phyloP scores from a whole-genome alignment of 106 monocot species.

The Amphibolis antarctica region DNA sequence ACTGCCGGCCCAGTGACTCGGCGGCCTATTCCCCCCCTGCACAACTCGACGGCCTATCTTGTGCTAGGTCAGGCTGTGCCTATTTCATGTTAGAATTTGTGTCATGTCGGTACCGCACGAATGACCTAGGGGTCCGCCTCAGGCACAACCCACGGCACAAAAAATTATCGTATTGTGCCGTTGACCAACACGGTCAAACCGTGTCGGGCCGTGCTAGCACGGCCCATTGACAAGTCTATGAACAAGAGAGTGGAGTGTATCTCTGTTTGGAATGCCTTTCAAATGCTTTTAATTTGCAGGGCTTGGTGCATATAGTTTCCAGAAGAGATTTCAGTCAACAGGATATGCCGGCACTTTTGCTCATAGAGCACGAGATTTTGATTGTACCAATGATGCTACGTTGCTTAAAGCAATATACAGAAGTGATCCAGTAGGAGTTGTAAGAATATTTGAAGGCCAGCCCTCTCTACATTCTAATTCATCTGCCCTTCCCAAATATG shows the following conservation, averaged over 20 bases:
- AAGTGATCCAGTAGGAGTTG: constrained; percentile 80
- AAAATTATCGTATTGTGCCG: no score
- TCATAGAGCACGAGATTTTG: constrained; percentile 43
- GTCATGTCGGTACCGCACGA: no score
- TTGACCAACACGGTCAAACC: no score
- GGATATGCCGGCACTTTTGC: constrained; percentile 61
- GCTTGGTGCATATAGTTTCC: constrained; percentile 27
- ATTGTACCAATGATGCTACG: constrained; percentile 42
- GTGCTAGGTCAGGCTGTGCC: no score
- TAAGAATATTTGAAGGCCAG: constrained; percentile 73
- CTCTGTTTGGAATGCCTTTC: not conserved
- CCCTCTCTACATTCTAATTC: constrained; percentile 78
- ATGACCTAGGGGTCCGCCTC: no score
- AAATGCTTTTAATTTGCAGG: constrained; percentile 24
- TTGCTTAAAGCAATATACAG: constrained; percentile 79
- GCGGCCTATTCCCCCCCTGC: no score
- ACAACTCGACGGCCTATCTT: no score
- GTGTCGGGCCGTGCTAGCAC: no score
- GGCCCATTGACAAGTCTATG: no score
- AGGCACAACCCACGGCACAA: no score
- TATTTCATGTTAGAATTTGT: no score
- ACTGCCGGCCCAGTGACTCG: no score
- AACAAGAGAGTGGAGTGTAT: not conserved
- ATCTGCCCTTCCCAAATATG: constrained; percentile 84
- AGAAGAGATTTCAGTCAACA: constrained; percentile 57